Evolutionary conservation across 2,329 filamentous ascomycete species (phyloP), one percentile per base, ranked within the genome.

Genomic region (Alternaria viburni): DNA sequence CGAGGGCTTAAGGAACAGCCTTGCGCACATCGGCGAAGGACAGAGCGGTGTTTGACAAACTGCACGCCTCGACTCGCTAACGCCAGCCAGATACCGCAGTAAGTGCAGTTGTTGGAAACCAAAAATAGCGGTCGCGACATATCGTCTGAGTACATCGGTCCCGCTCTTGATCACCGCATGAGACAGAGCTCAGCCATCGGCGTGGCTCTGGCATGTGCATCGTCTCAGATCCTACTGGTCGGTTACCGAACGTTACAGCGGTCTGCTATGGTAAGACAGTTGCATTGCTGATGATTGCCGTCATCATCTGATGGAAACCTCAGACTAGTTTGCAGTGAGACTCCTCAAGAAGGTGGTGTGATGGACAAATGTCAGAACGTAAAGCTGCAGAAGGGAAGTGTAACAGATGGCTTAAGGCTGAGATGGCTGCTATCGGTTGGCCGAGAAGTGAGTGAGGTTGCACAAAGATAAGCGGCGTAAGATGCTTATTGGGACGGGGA

Each of bases 61-160:
- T 23, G 13, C 17, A 46, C 44, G 21, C 19, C 15, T 46, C 44
- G 21, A 46, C 4, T 15, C 6, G 44, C 21, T 23, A 46, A 23
- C 44, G 17, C 19, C 44, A 46, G 19, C 44, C 44, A 25, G 15
- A 46, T 23, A 46, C 44, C 44, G 44, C 19, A 46, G 44, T 46
- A 15, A n/a, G 6, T 46, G 36, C 21, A 46, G 44, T 23, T 46
- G 44, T 8, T 46, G 21, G 2, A 6, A 46, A 23, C 19, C 84
- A 65, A 51, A 51, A 46, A 46, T 46, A 46, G 21, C 12, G 44
- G 19, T 5, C 4, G 44, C 44, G 44, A 23, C 44, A 46, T 15
- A 23, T 46, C 12, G 19, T 46, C 21, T 46, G 44, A 46, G 44
- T 21, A 15, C 12, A 46, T 25, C 44, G 19, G 13, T 25, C 44